phyloP scores from a whole-genome alignment of 2,329 filamentous ascomycete genomes.

The Fusarium sp. region DNA sequence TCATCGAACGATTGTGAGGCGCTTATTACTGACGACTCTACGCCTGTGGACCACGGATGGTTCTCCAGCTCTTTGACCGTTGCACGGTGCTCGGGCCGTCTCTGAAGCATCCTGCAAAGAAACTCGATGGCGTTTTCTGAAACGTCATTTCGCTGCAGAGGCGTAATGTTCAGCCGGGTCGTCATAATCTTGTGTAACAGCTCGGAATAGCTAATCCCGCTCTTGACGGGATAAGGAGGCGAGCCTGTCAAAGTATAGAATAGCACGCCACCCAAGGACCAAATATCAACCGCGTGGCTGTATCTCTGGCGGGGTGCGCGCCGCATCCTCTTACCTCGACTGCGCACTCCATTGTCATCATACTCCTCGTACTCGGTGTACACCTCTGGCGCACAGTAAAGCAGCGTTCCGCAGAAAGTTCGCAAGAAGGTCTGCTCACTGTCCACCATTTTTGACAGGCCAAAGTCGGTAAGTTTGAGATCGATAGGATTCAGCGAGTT shows the following conservation, averaged over 20 bases:
- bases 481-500: conserved; percentile 77
- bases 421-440: conserved; percentile 92
- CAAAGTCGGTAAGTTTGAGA: conserved; percentile 96
- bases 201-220: conserved; percentile 80
- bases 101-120: conserved; percentile 81
- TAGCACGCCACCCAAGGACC: conserved; percentile 93
- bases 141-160: conserved; percentile 69
- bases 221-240: conserved; percentile 84
- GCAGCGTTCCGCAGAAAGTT: conserved; percentile 94
- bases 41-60: conserved; percentile 77
- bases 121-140: conserved; percentile 80
- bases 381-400: conserved; percentile 97
- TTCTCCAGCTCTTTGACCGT: conserved; percentile 76
- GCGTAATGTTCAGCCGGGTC: conserved; percentile 72
- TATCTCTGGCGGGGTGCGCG: conserved; percentile 75
- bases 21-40: conserved; percentile 44
- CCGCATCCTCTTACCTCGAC: conserved; percentile 72
- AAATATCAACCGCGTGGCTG: conserved; percentile 92
- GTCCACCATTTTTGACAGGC: conserved; percentile 92
- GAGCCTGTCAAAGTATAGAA: conserved; percentile 85
- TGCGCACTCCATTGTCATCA: conserved; percentile 76
- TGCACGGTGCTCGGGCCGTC: conserved; percentile 82
- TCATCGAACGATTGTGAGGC: conserved; percentile 69
- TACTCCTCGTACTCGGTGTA: conserved; percentile 80
- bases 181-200: conserved; percentile 91